Evolutionary conservation across 176 grass and related monocot species (phyloP).

Genomic region (Zoysia japonica): DNA sequence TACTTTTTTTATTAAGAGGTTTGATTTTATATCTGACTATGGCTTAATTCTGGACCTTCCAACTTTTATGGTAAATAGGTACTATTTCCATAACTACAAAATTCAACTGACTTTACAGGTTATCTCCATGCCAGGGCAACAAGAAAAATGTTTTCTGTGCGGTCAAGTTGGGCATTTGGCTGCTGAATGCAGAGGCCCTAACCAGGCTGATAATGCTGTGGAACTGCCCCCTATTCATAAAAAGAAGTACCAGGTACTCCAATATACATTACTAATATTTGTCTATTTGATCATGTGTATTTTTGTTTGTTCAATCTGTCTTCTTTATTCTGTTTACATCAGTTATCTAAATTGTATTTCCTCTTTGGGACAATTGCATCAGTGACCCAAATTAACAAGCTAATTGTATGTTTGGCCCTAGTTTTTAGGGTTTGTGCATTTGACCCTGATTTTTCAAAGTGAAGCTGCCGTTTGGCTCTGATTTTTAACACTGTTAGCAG

Average conservation of each 20-base stretch:
- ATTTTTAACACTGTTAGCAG: too few species aligned
- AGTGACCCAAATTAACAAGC: too few species aligned
- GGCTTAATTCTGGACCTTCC: conserved; percentile 12
- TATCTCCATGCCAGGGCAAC: conserved; percentile 90
- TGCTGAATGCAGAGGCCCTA: conserved; percentile 80
- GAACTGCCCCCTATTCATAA: conserved; percentile 92
- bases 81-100: conserved; percentile 42
- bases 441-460: too few species aligned
- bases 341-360: conserved; percentile 4
- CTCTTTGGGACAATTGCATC: background rate
- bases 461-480: too few species aligned
- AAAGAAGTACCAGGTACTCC: conserved; percentile 94
- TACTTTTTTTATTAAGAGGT: conserved; percentile 19
- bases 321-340: background rate
- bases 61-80: conserved; percentile 43
- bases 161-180: conserved; percentile 90
- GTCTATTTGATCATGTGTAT: conserved; percentile 6
- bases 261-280: background rate
- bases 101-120: conserved; percentile 87
- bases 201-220: conserved; percentile 51
- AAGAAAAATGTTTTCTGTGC: conserved; percentile 94
- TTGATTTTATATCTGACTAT: conserved; percentile 2
- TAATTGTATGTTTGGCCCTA: too few species aligned
- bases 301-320: background rate
- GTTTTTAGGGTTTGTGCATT: too few species aligned